These are phyloP conservation scores for Coix lacrymajobi DNA, from an alignment of 176 grass and related monocot species.

Conservation along the genomic window DNA sequence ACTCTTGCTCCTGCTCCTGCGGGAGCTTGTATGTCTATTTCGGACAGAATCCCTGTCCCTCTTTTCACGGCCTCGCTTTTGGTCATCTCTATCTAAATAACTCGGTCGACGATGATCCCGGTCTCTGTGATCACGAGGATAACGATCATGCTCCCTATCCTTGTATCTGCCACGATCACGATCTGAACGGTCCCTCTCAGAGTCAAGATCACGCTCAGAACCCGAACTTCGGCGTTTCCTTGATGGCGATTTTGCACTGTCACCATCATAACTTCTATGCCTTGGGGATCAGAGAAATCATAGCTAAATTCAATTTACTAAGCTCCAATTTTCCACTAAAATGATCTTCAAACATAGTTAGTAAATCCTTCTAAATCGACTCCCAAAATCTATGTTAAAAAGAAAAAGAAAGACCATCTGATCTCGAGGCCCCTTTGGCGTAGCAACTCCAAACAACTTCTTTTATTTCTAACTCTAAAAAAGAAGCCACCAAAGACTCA, in stretches of 20 bases:
- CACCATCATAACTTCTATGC: constrained; percentile 39
- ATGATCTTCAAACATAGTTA: too few relatives aligned
- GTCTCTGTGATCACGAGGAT: constrained; percentile 28
- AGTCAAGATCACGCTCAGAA: constrained; percentile 31
- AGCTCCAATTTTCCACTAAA: too few relatives aligned
- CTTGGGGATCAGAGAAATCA: too few relatives aligned
- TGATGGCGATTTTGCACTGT: constrained; percentile 38
- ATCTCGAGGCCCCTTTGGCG: too few relatives aligned
- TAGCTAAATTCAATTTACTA: too few relatives aligned
- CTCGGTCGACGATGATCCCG: constrained; percentile 27
- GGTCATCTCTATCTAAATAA: constrained; percentile 37
- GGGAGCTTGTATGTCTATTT: constrained; percentile 29
- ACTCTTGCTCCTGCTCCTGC: constrained; percentile 46
- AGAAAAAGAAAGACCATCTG: too few relatives aligned
- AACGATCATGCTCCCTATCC: constrained; percentile 38
- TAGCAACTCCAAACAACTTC: too few relatives aligned
- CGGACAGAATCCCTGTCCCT: constrained; percentile 47
- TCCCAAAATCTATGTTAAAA: too few relatives aligned
- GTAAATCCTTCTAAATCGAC: too few relatives aligned
- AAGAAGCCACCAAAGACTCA: too few relatives aligned
- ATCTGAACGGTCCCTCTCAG: constrained; percentile 30
- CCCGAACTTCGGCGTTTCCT: constrained; percentile 33
- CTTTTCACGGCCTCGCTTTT: constrained; percentile 40
- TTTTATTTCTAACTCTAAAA: too few relatives aligned
- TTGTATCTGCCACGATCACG: constrained; percentile 39